A percentile compares a stretch with the other conserved stretches of the same genome.
phyloP scores from a whole-genome alignment of 139 green algal genomes.

The Coelastrella sp. region DNA sequence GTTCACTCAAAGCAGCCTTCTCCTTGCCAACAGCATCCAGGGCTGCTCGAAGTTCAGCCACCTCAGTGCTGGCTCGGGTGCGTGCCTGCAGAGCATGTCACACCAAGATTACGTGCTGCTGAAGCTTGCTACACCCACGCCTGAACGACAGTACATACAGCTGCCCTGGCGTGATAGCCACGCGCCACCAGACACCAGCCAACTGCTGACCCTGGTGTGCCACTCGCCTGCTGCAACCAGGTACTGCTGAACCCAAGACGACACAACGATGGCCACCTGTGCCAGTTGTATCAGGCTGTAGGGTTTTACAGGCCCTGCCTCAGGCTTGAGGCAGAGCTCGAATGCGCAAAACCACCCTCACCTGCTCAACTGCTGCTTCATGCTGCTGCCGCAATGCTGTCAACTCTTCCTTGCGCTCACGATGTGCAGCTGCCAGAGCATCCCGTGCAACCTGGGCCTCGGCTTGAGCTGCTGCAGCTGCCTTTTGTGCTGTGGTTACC shows the following conservation, averaged over 20 bases:
- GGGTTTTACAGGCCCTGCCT: no score
- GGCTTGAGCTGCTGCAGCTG: conserved; percentile 47
- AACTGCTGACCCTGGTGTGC: no score
- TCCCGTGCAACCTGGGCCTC: conserved; percentile 47
- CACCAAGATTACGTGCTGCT: not conserved
- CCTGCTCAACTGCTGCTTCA: conserved; percentile 41
- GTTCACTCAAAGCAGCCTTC: conserved; percentile 57
- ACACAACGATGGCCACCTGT: no score
- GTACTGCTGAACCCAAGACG: no score
- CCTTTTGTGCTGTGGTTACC: conserved; percentile 43
- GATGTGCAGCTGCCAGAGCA: conserved; percentile 39
- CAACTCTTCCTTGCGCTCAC: conserved; percentile 24
- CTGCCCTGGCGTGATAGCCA: no score
- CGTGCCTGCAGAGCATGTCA: conserved; percentile 11
- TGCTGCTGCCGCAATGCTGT: conserved; percentile 31
- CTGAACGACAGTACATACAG: not conserved
- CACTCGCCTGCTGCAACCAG: no score
- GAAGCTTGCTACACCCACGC: not conserved
- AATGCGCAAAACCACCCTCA: not conserved
- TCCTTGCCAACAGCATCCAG: conserved; percentile 51
- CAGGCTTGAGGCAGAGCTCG: no score
- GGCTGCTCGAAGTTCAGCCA: conserved; percentile 31
- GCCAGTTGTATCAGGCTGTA: not conserved
- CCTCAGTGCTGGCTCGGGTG: not conserved
- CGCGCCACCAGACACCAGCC: no score